Base-by-base conservation (phyloP, 768 basidiomycete species). In the Boletellus ananiceps region DNA sequence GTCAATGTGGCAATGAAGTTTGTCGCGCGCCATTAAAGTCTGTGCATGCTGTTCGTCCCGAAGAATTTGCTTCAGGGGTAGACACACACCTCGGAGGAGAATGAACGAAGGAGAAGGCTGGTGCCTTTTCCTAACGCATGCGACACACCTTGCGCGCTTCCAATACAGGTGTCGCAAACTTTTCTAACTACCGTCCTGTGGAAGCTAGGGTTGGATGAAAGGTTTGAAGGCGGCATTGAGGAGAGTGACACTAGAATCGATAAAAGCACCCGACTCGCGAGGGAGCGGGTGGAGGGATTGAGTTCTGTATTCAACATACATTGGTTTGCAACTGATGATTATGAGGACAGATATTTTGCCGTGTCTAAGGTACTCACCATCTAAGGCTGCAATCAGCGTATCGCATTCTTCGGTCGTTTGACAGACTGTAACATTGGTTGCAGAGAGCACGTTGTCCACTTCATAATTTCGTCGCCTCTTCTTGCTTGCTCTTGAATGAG, bases 381-480 rank as follows among this genome's bases (percentile, higher is more conserved):
- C 74, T 12, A 88, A 63, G 13, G 84, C 75, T 12, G 62, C 54
- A 11, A 88, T 64, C 19, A 87, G 54, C 19, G 73, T 68, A 23
- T 80, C 67, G 18, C 76, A 79, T 14, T 86, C 83, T 25, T 74
- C 73, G 3, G 48, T 44, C 0, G 75, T 76, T 1, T 74, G 65
- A 58, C 78, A 86, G 16, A 82, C 56, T 8, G 77, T 70, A 39
- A 74, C 64, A 39, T 71, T 70, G 2, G 74, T 63, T 8, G 68
- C 58, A 45, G 76, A 80, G 65, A 93, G 82, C 5, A 85, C 69
- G 58, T 86, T 87, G 46, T 88, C 88, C 9, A 81, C 86, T 65
- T 91, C 86, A 55, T 82, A 90, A 12, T 75, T 82, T 18, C 82
- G 77, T 16, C 77, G 74, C 40, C 84, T 74, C 63, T 88, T 92